Percentiles rank a stretch among this genome's conserved stretches.
Conservation (phyloP, 1,284 basidiomycete species). For the Grifola frondosa region DNA sequence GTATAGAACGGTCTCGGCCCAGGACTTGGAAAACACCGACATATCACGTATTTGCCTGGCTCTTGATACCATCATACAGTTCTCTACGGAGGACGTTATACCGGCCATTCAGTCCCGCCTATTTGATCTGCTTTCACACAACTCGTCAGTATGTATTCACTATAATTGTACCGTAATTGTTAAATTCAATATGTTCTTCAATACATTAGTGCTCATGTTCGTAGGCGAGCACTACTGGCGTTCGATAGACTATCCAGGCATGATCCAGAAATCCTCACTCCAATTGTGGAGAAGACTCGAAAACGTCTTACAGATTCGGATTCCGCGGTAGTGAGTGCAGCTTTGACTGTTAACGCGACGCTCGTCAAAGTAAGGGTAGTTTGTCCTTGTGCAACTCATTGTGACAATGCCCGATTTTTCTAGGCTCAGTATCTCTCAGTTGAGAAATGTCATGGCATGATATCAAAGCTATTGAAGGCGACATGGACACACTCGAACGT, state of each 20-base stretch:
- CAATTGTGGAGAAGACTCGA: conserved; percentile 42
- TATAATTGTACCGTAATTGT: conserved; percentile 9
- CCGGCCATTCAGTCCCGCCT: conserved; percentile 72
- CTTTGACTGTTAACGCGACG: conserved; percentile 37
- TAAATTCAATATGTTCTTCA: conserved; percentile 6
- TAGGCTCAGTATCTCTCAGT: conserved; percentile 11
- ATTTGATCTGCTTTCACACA: conserved; percentile 61
- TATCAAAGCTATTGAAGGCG: conserved; percentile 11
- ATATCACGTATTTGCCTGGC: conserved; percentile 65
- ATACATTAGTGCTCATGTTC: conserved; percentile 55
- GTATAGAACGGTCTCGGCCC: conserved; percentile 4
- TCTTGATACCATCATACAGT: conserved; percentile 61
- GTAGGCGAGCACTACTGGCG: conserved; percentile 59
- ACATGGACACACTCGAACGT: conserved; percentile 14
- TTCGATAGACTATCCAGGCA: conserved; percentile 52
- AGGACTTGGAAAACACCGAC: conserved; percentile 66
- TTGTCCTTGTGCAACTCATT: no score
- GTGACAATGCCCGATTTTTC: background rate
- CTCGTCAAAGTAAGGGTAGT: conserved; percentile 26
- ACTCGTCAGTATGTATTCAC: conserved; percentile 62
- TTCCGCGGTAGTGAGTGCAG: conserved; percentile 46
- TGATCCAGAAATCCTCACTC: conserved; percentile 47
- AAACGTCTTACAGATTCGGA: conserved; percentile 50
- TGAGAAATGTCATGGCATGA: conserved; percentile 14
- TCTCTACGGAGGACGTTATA: conserved; percentile 60